A percentile compares a stretch with the other conserved stretches of the same genome.
These are phyloP conservation scores for Sedum album DNA, from an alignment of 164 flowering plant genomes.

Conservation along the genomic window DNA sequence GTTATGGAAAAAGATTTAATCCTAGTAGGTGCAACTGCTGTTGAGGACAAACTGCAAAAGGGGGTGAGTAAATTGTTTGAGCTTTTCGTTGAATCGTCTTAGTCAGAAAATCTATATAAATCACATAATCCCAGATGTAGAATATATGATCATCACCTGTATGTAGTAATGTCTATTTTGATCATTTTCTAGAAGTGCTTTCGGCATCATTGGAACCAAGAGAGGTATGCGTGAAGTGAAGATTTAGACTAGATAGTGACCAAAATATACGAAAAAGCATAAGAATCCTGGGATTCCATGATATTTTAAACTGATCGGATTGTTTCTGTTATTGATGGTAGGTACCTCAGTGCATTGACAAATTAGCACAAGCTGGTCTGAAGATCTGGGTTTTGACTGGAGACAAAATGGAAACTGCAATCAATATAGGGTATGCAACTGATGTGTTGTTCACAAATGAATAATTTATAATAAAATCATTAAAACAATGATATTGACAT, in stretches of 20 bases:
- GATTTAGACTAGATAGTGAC: not conserved
- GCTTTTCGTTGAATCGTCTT: not conserved
- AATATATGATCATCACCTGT: not conserved
- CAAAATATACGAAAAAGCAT: not conserved
- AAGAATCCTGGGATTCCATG: not conserved
- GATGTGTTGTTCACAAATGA: not conserved
- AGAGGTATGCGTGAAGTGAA: not conserved
- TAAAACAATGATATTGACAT: not conserved
- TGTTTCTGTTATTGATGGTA: conserved; percentile 13
- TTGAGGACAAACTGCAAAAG: conserved; percentile 44
- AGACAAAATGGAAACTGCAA: conserved; percentile 62
- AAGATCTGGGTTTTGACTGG: conserved; percentile 67
- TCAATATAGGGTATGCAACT: conserved; percentile 46
- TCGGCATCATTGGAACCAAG: not conserved
- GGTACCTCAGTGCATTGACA: conserved; percentile 69
- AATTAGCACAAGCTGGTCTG: conserved; percentile 61
- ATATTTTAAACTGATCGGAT: too few relatives aligned
- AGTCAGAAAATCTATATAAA: too few relatives aligned
- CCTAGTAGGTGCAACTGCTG: conserved; percentile 50
- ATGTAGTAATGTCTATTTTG: not conserved
- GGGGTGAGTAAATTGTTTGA: conserved; percentile 21
- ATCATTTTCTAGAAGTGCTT: not conserved
- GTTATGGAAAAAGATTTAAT: conserved; percentile 50
- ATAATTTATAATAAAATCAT: not conserved
- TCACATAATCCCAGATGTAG: not conserved